Evolutionary conservation across 75 land plant genomes (phyloP).

Genomic region (Selaginella moellendorffii): DNA sequence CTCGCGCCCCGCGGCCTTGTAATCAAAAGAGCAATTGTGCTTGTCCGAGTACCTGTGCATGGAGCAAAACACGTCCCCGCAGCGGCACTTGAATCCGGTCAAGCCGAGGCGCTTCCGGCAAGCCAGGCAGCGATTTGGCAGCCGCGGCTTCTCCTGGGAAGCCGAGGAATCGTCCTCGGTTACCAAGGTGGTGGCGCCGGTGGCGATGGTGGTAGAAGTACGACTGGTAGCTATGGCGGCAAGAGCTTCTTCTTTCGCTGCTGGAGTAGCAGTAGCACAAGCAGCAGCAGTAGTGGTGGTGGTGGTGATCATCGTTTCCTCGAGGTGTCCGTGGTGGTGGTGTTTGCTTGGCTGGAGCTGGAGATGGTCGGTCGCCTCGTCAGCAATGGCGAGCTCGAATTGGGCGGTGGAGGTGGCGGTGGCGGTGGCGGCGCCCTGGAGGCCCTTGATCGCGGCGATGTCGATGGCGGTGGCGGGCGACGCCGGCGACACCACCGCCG

Average conservation of each 20-base stretch:
- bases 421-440: not conserved
- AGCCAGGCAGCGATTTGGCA: constrained; percentile 21
- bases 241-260: not conserved
- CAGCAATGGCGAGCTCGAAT: too few relatives aligned
- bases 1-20: constrained; percentile 24
- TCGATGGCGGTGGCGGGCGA: constrained; percentile 26
- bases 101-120: constrained; percentile 42
- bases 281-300: not conserved
- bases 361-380: too few relatives aligned
- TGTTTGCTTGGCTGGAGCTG: too few relatives aligned
- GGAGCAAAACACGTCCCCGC: constrained; percentile 31
- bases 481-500: constrained; percentile 27
- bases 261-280: not conserved
- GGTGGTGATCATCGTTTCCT: not conserved
- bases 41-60: constrained; percentile 28
- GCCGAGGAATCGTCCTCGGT: not conserved
- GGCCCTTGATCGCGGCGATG: not conserved
- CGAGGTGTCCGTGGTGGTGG: not conserved
- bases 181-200: constrained; percentile 10
- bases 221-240: not conserved
- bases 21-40: constrained; percentile 31
- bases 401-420: not conserved
- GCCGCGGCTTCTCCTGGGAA: not conserved
- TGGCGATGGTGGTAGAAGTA: not conserved
- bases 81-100: constrained; percentile 31